These are phyloP conservation scores for Fraxinus baroniana DNA, from an alignment of 305 asterid genomes.

Conservation along the genomic window DNA sequence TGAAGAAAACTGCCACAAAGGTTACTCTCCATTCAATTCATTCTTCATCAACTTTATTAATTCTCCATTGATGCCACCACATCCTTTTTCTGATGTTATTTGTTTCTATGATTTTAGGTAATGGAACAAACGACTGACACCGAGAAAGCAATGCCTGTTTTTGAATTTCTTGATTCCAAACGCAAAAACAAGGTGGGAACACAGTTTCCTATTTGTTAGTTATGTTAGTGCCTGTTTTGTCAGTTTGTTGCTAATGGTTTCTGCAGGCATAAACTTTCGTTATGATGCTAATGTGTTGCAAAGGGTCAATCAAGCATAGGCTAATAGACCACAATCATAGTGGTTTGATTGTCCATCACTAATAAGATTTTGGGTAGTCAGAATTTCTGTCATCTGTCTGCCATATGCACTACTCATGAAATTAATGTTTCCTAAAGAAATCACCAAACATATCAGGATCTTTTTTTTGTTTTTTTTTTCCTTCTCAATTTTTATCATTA, in stretches of 20 bases:
- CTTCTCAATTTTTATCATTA: background rate
- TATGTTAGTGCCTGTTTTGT: conserved; percentile 1
- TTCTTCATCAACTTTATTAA: background rate
- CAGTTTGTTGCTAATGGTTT: conserved; percentile 18
- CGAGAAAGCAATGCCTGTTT: conserved; percentile 83
- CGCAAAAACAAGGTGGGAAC: conserved; percentile 90
- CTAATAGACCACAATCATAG: conserved; percentile 9
- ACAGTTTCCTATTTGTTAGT: conserved; percentile 10
- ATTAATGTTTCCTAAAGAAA: conserved; percentile 10
- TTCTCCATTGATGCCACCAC: conserved; percentile 16
- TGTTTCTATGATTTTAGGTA: conserved; percentile 54
- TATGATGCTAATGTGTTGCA: background rate
- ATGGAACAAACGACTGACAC: conserved; percentile 88
- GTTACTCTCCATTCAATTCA: conserved; percentile 34
- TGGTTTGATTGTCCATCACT: conserved; percentile 12
- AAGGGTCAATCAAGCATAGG: conserved; percentile 7
- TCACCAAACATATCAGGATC: conserved; percentile 5
- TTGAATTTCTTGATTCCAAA: conserved; percentile 87
- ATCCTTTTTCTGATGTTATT: conserved; percentile 22
- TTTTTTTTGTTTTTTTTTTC: background rate
- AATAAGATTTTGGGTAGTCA: conserved; percentile 9
- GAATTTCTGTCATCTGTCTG: conserved; percentile 2
- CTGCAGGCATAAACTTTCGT: background rate
- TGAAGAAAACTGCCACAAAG: conserved; percentile 99
- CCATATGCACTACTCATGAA: background rate